Conservation (phyloP, 371 early-diverging fungal genomes). For the Mortierella sp. region DNA sequence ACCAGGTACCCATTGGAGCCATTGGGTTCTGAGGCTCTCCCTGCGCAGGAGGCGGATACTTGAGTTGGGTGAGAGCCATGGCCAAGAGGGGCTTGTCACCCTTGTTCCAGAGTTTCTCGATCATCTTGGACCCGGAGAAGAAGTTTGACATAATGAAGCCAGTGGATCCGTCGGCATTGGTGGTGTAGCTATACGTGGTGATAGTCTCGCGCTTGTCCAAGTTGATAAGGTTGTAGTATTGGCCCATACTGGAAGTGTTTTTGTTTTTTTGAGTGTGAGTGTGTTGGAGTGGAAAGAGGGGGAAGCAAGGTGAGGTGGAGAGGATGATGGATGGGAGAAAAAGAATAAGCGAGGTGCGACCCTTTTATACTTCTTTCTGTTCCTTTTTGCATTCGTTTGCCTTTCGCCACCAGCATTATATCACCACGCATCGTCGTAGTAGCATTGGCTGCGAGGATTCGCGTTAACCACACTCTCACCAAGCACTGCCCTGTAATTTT, state of each 20-base stretch:
- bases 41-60: neutral
- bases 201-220: neutral
- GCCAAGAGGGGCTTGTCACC: neutral
- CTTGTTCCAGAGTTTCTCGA: neutral
- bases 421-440: neutral
- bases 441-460: too few relatives aligned
- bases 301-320: neutral
- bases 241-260: too few relatives aligned
- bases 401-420: neutral
- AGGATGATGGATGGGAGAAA: neutral
- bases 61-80: neutral
- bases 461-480: too few relatives aligned
- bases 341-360: neutral
- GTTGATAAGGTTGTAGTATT: neutral
- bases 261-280: too few relatives aligned
- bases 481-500: too few relatives aligned
- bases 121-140: neutral
- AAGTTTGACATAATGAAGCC: neutral
- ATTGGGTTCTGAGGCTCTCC: neutral
- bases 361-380: neutral
- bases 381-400: neutral
- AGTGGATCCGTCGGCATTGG: neutral
- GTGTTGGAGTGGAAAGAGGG: too few relatives aligned
- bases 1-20: neutral
- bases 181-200: neutral